Base-by-base conservation (phyloP, 495 filamentous ascomycete genomes). In the Penicillium bialowiezense region DNA sequence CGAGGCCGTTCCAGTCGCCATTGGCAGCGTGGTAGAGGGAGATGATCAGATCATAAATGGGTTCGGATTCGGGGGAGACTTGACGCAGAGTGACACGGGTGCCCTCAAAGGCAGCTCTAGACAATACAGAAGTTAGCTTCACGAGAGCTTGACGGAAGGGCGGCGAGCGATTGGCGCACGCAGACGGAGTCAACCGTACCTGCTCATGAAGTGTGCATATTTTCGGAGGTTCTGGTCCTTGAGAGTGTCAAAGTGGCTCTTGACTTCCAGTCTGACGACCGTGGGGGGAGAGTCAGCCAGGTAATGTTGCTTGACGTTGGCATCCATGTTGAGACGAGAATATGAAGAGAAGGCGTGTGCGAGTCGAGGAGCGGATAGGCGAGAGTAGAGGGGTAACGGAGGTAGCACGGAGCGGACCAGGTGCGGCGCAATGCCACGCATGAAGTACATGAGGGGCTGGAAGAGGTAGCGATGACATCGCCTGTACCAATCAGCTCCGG, bases 181-280 rank as follows among this genome's bases (percentile, higher is more conserved):
- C 18, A 20, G 4, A 26, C 17, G 34, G 38, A 42, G 31, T 32
- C 29, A 32, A 51, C 41, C 74, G 52, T 79, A 91, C 89, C 80
- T 76, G 78, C 86, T 91, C 61, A 97, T 89, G 58, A 88, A 88
- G 68, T 98, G 93, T 29, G 93, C 91, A 71, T 98, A 98, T 66
- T 81, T 82, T 15, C 69, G 58, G 46, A 80, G 64, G 65, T 88
- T 90, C 55, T 85, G 74, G 59, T 89, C 83, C 33, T 77, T 82
- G 46, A 98, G 71, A 10, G 87, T 81, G 34, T 90, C 84, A 66
- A 97, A 98, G 66, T 97, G 93, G 44, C 86, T 83, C 70, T 88
- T 89, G 64, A 97, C 88, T 59, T 87, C 84, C 26, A 98, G 80
- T 15, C 83, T 80, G 36, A 96, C 92, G 44, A 95, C 83, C 14